Conservation (phyloP, 2,329 filamentous ascomycete genomes). For the Cladosporium sp. region DNA sequence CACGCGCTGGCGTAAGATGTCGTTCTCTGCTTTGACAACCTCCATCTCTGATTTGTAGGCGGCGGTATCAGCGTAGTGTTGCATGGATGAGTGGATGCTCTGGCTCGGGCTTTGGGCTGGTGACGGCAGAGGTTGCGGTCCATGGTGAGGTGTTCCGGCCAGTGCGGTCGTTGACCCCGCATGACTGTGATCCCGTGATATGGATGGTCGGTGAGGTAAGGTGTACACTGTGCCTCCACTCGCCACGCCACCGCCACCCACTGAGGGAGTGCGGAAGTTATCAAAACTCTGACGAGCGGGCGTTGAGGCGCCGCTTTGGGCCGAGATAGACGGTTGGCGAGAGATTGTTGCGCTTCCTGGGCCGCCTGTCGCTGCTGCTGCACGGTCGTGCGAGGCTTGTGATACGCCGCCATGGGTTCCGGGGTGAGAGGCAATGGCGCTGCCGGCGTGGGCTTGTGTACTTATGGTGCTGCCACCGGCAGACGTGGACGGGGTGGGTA, state of each 20-base stretch:
- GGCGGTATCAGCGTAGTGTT: constrained; percentile 37
- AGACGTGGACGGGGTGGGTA: constrained; percentile 17
- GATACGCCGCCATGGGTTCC: constrained; percentile 24
- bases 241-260: not conserved
- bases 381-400: constrained; percentile 34
- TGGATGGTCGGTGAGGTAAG: constrained; percentile 30
- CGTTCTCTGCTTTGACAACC: constrained; percentile 48
- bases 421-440: constrained; percentile 14
- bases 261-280: constrained; percentile 16
- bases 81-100: constrained; percentile 21
- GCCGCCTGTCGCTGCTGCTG: constrained; percentile 27
- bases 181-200: constrained; percentile 29
- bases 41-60: constrained; percentile 44
- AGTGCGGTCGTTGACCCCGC: constrained; percentile 25
- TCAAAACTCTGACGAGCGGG: constrained; percentile 31
- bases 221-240: constrained; percentile 19
- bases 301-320: constrained; percentile 30
- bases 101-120: constrained; percentile 21
- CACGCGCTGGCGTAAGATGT: constrained; percentile 44
- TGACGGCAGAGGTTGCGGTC: constrained; percentile 18
- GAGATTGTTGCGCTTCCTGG: constrained; percentile 19
- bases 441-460: constrained; percentile 21
- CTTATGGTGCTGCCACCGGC: constrained; percentile 15
- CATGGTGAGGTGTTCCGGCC: constrained; percentile 21
- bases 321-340: constrained; percentile 30